A percentile compares a stretch with the other conserved stretches of the same genome.
These are phyloP conservation scores for Closterium sp. DNA, from an alignment of 139 green algal species.

Conservation along the genomic window DNA sequence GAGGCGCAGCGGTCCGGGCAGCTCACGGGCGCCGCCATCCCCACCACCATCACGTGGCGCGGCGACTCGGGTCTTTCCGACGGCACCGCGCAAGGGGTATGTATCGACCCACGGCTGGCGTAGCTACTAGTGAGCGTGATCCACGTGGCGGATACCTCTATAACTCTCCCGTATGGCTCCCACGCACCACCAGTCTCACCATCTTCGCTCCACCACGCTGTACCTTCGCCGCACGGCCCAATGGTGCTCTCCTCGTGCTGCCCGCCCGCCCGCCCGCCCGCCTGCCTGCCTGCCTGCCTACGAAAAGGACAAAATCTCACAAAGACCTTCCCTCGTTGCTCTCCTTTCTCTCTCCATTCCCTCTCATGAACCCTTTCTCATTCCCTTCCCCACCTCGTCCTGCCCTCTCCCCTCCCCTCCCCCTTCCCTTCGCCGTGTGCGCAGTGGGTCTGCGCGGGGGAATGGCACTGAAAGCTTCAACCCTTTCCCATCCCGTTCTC, in stretches of 20 bases:
- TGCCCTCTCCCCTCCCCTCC: neutral
- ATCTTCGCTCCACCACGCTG: neutral
- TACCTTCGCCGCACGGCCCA: neutral
- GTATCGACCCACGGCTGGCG: neutral
- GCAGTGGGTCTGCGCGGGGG: too few species aligned
- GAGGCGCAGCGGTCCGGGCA: conserved; percentile 44
- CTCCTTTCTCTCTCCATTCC: too few species aligned
- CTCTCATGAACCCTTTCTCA: neutral
- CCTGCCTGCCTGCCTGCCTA: too few species aligned
- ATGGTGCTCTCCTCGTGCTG: neutral
- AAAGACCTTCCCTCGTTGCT: too few species aligned
- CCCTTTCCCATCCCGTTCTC: too few species aligned
- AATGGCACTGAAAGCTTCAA: too few species aligned
- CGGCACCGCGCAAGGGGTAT: conserved; percentile 9
- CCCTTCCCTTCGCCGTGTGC: neutral
- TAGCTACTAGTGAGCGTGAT: neutral
- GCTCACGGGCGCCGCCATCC: conserved; percentile 22
- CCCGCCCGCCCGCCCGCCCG: too few species aligned
- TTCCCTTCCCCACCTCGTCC: neutral
- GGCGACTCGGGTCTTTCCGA: conserved; percentile 34
- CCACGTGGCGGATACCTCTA: too few species aligned
- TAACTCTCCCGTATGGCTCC: too few species aligned
- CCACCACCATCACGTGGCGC: conserved; percentile 16
- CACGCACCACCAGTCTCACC: neutral
- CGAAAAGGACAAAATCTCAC: too few species aligned